phyloP scores from a whole-genome alignment of 208 protist species.

The Trypanosoma lewisi region DNA sequence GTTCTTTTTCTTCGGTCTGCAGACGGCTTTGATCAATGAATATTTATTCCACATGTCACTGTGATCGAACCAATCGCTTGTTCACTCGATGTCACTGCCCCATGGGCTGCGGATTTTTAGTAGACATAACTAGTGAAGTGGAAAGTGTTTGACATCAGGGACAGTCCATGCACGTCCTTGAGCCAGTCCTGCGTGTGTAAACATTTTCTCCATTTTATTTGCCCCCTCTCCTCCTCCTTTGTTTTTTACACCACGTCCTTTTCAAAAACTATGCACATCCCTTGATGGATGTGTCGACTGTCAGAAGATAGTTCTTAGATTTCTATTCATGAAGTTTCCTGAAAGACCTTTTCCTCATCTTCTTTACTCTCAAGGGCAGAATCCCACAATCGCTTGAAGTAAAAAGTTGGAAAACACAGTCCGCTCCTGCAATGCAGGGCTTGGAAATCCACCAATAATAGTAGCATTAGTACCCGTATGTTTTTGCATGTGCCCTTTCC shows the following conservation, averaged over 20 bases:
- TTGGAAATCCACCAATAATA: too few species aligned
- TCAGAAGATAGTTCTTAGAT: neutral
- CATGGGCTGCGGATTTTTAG: constrained; percentile 73
- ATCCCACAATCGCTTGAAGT: too few species aligned
- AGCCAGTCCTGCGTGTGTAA: constrained; percentile 48
- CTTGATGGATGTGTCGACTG: neutral
- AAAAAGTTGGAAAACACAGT: too few species aligned
- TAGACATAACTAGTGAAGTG: constrained; percentile 48
- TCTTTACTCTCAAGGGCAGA: too few species aligned
- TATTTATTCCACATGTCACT: too few species aligned
- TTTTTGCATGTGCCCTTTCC: neutral
- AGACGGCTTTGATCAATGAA: constrained; percentile 46
- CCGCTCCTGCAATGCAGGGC: too few species aligned
- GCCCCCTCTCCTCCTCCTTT: constrained; percentile 18
- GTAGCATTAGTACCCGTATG: neutral
- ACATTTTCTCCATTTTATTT: too few species aligned
- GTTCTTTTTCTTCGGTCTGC: constrained; percentile 39
- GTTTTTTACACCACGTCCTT: neutral
- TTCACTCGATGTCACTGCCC: constrained; percentile 71
- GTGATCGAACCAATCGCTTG: too few species aligned
- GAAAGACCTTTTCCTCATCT: neutral
- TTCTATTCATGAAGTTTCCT: neutral
- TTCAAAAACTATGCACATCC: neutral
- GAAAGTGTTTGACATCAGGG: constrained; percentile 52
- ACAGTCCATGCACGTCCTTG: constrained; percentile 67